These are phyloP conservation scores for Exophiala phaeomuriformis DNA, from an alignment of 2,329 filamentous ascomycete species.

Conservation along the genomic window DNA sequence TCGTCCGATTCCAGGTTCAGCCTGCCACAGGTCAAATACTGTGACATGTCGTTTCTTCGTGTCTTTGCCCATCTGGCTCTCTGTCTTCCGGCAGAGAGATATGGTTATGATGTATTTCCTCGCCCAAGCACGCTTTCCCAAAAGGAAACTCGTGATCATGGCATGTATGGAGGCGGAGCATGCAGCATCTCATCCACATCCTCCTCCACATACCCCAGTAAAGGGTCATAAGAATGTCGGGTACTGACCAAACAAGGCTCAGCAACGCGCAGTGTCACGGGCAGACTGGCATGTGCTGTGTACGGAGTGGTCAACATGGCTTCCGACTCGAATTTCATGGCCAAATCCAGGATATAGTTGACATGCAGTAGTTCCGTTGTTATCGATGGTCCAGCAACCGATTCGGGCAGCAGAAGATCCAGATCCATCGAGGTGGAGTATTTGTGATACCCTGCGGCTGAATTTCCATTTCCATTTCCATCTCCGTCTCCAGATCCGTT, in stretches of 20 bases:
- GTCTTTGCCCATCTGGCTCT: no score
- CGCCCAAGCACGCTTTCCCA: neutral
- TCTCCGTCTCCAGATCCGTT: neutral
- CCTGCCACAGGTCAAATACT: no score
- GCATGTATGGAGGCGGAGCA: constrained; percentile 20
- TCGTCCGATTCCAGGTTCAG: no score
- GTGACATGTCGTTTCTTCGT: no score
- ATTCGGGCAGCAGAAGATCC: constrained; percentile 20
- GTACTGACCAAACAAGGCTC: constrained; percentile 7
- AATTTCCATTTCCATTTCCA: neutral
- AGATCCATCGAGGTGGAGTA: constrained; percentile 18
- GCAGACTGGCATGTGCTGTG: constrained; percentile 13
- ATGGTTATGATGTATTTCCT: no score
- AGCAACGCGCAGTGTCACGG: constrained; percentile 10
- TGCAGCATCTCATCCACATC: constrained; percentile 1
- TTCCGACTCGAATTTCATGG: constrained; percentile 12
- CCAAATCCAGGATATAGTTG: constrained; percentile 16
- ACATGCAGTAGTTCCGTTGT: constrained; percentile 15
- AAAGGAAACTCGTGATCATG: constrained; percentile 2
- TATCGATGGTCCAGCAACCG: constrained; percentile 16
- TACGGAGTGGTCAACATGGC: constrained; percentile 4
- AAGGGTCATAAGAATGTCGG: constrained; percentile 8
- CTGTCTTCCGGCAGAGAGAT: no score
- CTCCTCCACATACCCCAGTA: constrained; percentile 16
- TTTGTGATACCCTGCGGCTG: constrained; percentile 1